Base-by-base conservation (phyloP, 345 rosid genomes). In the Salix suchowensis region DNA sequence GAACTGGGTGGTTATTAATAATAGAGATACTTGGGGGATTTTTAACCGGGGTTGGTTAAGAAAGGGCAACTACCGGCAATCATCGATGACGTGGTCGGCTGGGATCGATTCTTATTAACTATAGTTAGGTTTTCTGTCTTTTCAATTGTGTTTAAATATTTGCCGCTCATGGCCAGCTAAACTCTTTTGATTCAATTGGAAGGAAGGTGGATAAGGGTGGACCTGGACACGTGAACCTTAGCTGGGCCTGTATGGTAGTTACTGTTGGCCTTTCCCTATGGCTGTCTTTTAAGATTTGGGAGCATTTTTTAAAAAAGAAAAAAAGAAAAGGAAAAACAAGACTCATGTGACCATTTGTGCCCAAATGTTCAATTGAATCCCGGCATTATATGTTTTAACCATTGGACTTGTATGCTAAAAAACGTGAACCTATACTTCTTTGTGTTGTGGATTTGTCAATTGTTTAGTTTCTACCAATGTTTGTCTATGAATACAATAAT, bases 91-190 rank as follows among this genome's bases (percentile, higher is more conserved):
- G 77, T 75, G 77, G 62, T 18, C 15, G 12, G 0, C 3, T 32
- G 0, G 23, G 42, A 76, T 76, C 60, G 48, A 68, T 1, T 1
- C 28, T 23, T 5, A 26, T 28, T 66, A 52, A 66, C 80, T 9
- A 16, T 37, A n/a, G 76, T 40, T 62, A 67, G 60, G 15, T 24
- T 65, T 28, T 52, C 23, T 39, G 44, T 72, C 40, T 67, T 78
- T 72, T 78, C 60, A 73, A 39, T 2, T 26, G 12, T 78, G 48
- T 77, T 77, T 65, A 21, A 65, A 77, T 50, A 50, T 52, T 79
- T 79, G 77, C 81, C 81, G 77, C 81, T 74, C 70, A 42, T 36
- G 66, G 77, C 77, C 74, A 68, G 77, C 77, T 54, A 71, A n/a
- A 40, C 12, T 40, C 44, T 4, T 55, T 55, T n/a, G 28, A 23